These are phyloP conservation scores for Chaetomium sp. DNA, from an alignment of 2,329 filamentous ascomycete species.

Conservation along the genomic window DNA sequence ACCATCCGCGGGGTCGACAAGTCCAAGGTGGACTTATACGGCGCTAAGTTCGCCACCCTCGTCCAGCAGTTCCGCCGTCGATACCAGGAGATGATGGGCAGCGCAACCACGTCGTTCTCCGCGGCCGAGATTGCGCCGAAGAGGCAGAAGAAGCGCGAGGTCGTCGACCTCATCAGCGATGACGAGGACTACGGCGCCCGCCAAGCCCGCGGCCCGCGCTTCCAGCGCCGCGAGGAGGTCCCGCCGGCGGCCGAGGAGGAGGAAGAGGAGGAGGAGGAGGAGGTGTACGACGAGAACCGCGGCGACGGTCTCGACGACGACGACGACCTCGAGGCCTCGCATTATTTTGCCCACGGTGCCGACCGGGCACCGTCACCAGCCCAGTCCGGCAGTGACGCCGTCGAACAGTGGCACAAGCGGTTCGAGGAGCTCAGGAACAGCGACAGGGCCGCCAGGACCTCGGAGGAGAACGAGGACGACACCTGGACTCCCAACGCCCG, in stretches of 20 bases:
- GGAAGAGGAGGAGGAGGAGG: conserved; percentile 36
- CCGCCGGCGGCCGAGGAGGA: conserved; percentile 32
- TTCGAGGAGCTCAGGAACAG: conserved; percentile 34
- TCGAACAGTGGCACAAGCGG: conserved; percentile 37
- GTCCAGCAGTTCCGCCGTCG: conserved; percentile 52
- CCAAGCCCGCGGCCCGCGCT: not conserved
- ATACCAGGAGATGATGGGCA: conserved; percentile 56
- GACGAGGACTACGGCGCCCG: conserved; percentile 32
- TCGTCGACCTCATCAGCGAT: conserved; percentile 58
- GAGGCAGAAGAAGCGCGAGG: conserved; percentile 40
- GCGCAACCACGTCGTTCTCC: conserved; percentile 15
- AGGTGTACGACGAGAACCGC: conserved; percentile 33
- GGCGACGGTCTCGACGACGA: conserved; percentile 36
- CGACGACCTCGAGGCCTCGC: conserved; percentile 45
- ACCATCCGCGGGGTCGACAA: conserved; percentile 63
- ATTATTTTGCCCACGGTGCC: conserved; percentile 47
- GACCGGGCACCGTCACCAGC: not conserved
- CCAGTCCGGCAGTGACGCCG: conserved; percentile 10
- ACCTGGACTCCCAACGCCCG: conserved; percentile 27
- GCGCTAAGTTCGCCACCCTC: conserved; percentile 61
- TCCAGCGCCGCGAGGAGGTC: not conserved
- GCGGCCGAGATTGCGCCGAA: conserved; percentile 22
- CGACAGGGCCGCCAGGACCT: conserved; percentile 11
- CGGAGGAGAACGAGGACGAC: not conserved
- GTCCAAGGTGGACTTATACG: conserved; percentile 64